Evolutionary conservation across 2,329 filamentous ascomycete species (phyloP), one percentile per base, ranked within the genome.

Genomic region (Alternaria brassicae): DNA sequence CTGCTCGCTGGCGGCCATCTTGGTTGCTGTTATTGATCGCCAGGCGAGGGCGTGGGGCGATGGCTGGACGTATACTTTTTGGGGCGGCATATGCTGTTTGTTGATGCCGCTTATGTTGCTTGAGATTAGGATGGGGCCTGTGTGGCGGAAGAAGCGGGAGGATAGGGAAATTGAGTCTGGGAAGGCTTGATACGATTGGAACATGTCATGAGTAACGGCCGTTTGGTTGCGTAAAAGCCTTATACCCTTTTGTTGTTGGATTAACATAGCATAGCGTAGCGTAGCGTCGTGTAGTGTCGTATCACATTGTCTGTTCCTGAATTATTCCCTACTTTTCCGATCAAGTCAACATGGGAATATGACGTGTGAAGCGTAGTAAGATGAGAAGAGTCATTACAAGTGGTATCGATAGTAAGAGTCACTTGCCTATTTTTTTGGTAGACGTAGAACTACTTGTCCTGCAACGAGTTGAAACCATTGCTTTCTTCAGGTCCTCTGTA

Each of bases 1-100:
- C 6, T 73, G 71, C 49, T 71, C 66, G 39, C 47, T 73, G 19
- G 70, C 65, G 1, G 70, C 71, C 0, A 61, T 72, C 1, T 36
- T 73, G 40, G 66, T 72, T 1, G 65, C 69, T n/a, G 27, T 69
- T 6, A 72, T 72, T 17, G 69, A 73, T 39, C 67, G 66, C 13
- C 69, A 72, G 66, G 63, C 62, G 27, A 56, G 25, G 4, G 50
- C 44, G 6, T 61, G 68, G 62, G 69, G 68, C 1, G 62, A 69
- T 32, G 70, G 70, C 17, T 72, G 70, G 69, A 73, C 70, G 19
- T 73, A 73, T 58, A 69, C 67, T 1, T 64, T 73, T 12, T 72
- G 68, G 67, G 70, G 63, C 1, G 68, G 57, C 0, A 51, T 71
- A 12, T 72, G 68, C 23, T 65, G 65, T 15, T 39, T 66, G 54